Evolutionary conservation across 345 rosid genomes (phyloP), one percentile per base, ranked within the genome.

Genomic region (Leavenworthia alabamica): DNA sequence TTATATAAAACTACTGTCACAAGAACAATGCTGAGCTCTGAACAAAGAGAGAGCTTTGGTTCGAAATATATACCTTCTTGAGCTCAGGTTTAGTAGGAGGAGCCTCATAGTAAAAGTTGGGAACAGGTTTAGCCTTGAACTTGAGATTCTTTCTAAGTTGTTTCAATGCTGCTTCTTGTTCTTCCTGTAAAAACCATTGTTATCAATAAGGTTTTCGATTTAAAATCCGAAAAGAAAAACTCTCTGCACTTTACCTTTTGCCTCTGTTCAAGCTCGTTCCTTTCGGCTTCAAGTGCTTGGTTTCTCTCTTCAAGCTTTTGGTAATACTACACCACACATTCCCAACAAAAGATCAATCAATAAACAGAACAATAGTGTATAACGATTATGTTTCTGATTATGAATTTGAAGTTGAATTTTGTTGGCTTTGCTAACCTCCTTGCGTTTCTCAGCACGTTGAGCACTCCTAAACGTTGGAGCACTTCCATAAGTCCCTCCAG

Each of bases 141-240:
- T 78, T 80, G 86, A 94, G 74, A 81, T 26, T 80, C 84, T 75
- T 94, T 69, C 99, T 82, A 42, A 94, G 90, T 75, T 86, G 92
- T 76, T 82, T 88, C 54, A 94, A 77, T 11, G 86, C 95, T 22
- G 97, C 96, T 54, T 90, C 93, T 80, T 84, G 90, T 79, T 94
- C 99, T 79, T 90, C 99, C 99, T 73, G 53, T 29, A 60, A n/a
- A 53, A n/a, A 53, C 6, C 46, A 53, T 20, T 43, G 46, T 35
- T 0, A 45, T 29, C 43, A 57, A 17, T 35, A n/a, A 58, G 10
- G 20, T 10, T 57, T 23, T 7, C 50, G 7, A 5, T 33, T 44
- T 19, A 52, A 15, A 40, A 50, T 48, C 10, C 17, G 4, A 5
- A 20, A 29, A 49, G 27, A 40, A 43, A 32, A 64, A 42, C 66